Evolutionary conservation across 2,329 filamentous ascomycete genomes (phyloP).

Genomic region (Fusarium torreyae): DNA sequence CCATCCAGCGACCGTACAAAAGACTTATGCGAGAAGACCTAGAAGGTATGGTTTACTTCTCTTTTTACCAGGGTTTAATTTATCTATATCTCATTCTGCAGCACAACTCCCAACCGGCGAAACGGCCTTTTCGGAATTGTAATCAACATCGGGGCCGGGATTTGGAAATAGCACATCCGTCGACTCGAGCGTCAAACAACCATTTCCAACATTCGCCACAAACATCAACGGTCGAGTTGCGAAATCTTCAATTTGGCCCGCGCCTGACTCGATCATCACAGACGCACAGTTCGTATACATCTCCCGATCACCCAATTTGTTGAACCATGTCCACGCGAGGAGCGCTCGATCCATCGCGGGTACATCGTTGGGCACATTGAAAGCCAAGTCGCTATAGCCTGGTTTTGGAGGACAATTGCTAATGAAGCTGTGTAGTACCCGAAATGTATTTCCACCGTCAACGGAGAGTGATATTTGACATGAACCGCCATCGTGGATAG

Average conservation of each 20-base stretch:
- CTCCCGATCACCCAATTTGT: conserved; percentile 74
- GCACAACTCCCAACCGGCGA: conserved; percentile 27
- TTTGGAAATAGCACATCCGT: conserved; percentile 74
- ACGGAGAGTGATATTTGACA: conserved; percentile 76
- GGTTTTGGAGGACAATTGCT: conserved; percentile 53
- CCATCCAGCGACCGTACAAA: no score
- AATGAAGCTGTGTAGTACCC: conserved; percentile 61
- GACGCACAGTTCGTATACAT: conserved; percentile 81
- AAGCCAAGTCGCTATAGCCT: conserved; percentile 53
- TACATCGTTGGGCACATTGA: conserved; percentile 68
- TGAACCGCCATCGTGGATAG: conserved; percentile 70
- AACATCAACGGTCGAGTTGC: conserved; percentile 73
- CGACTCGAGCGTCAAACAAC: conserved; percentile 69
- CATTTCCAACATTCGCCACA: conserved; percentile 73
- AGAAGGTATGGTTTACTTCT: no score
- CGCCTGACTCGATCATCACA: conserved; percentile 62
- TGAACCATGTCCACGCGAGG: conserved; percentile 76
- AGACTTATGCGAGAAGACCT: no score
- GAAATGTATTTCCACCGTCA: conserved; percentile 72
- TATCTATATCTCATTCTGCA: no score
- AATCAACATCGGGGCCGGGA: conserved; percentile 68
- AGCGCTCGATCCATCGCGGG: conserved; percentile 64
- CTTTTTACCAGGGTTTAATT: no score
- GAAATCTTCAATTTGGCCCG: conserved; percentile 19
- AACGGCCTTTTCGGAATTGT: conserved; percentile 16